phyloP scores from a whole-genome alignment of 768 basidiomycete genomes.

The Mycena maculata region DNA sequence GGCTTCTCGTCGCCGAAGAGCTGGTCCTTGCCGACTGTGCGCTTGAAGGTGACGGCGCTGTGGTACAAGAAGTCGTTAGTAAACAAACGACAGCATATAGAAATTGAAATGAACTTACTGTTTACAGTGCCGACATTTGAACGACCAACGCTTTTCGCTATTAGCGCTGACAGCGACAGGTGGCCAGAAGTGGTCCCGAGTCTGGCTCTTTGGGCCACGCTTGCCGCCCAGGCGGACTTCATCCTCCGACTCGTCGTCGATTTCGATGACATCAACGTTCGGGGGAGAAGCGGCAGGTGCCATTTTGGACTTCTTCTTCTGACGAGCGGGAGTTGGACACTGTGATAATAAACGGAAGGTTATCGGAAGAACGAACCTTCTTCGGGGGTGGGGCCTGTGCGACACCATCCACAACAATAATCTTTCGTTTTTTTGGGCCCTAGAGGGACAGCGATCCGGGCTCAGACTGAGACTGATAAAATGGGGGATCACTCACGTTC shows the following conservation, averaged over 20 bases:
- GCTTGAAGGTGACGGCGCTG: neutral
- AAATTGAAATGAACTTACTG: neutral
- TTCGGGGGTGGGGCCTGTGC: neutral
- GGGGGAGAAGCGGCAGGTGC: no score
- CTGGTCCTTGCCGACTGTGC: constrained; percentile 4
- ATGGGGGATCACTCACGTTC: no score
- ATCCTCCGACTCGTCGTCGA: neutral
- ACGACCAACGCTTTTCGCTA: neutral
- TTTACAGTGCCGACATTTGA: neutral
- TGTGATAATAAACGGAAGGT: no score
- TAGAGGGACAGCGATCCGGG: no score
- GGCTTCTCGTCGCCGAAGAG: constrained; percentile 40
- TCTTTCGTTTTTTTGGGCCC: neutral
- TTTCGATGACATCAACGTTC: neutral
- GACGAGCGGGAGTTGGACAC: no score
- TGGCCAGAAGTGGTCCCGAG: neutral
- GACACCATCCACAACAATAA: neutral
- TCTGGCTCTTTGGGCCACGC: neutral
- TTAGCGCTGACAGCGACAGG: neutral
- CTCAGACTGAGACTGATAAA: no score
- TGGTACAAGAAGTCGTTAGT: no score
- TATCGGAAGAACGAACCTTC: no score
- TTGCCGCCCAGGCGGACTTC: no score
- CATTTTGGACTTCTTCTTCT: no score
- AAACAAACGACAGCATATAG: neutral